A percentile compares a stretch with the other conserved stretches of the same genome.
These are phyloP conservation scores for Mycena belliarum DNA, from an alignment of 768 basidiomycete species.

Conservation along the genomic window DNA sequence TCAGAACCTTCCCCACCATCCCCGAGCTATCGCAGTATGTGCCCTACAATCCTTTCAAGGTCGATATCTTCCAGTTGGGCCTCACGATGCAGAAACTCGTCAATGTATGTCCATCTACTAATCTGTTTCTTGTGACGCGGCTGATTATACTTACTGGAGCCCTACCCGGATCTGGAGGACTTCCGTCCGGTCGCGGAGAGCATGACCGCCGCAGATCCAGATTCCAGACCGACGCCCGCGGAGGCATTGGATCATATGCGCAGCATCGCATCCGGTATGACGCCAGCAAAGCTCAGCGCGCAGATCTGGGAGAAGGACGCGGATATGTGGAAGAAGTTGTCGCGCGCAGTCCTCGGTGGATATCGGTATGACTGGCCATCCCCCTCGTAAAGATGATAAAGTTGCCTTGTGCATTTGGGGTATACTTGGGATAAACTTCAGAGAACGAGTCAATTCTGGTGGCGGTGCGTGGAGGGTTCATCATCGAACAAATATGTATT, in stretches of 20 bases:
- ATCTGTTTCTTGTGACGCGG: neutral
- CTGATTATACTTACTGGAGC: no score
- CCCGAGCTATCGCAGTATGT: slow-evolving; percentile 9
- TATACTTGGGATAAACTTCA: no score
- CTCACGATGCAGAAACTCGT: slow-evolving; percentile 2
- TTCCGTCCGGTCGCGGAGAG: no score
- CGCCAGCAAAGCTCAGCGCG: neutral
- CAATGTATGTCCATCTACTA: neutral
- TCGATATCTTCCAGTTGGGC: slow-evolving; percentile 13
- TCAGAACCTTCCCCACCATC: slow-evolving; percentile 2
- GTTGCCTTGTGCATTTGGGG: no score
- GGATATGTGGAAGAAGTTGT: neutral
- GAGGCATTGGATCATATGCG: neutral
- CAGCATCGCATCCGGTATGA: neutral
- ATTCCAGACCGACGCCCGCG: neutral
- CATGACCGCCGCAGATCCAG: no score
- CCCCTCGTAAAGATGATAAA: no score
- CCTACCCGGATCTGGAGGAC: no score
- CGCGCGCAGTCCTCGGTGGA: slow-evolving; percentile 3
- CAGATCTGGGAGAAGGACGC: slow-evolving; percentile 12
- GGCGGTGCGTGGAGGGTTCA: no score
- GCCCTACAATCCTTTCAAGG: slow-evolving; percentile 15
- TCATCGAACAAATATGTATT: no score
- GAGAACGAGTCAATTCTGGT: no score
- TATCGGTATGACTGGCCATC: slow-evolving; percentile 1